Percentiles rank a stretch among this genome's conserved stretches.
These are phyloP conservation scores for Collybia nuda DNA, from an alignment of 768 basidiomycete species.

Conservation along the genomic window DNA sequence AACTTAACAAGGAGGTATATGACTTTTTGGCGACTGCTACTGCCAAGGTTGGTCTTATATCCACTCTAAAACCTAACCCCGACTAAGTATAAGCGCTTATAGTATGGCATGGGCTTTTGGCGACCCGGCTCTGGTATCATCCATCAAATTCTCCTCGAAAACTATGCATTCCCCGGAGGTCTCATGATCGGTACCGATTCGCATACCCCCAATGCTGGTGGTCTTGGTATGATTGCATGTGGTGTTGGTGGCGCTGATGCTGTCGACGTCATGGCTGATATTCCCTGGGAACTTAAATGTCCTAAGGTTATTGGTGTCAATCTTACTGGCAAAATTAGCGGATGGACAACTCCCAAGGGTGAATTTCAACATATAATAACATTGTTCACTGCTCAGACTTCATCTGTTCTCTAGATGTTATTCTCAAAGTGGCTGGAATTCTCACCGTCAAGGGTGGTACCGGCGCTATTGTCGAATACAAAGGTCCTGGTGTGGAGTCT, in stretches of 20 bases:
- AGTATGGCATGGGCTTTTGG: constrained; percentile 99
- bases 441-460: constrained; percentile 99
- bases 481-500: constrained; percentile 91
- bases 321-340: constrained; percentile 89
- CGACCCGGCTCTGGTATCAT: constrained; percentile 99
- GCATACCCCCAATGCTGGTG: constrained; percentile 98
- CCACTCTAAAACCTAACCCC: not conserved
- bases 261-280: constrained; percentile 96
- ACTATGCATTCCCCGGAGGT: constrained; percentile 99
- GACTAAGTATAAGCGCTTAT: not conserved
- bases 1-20: constrained; percentile 98
- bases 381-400: not conserved
- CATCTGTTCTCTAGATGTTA: constrained; percentile 65
- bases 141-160: constrained; percentile 98
- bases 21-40: constrained; percentile 98
- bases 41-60: constrained; percentile 62
- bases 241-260: constrained; percentile 99
- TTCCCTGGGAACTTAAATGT: constrained; percentile 99
- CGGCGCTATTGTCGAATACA: constrained; percentile 98
- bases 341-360: constrained; percentile 99
- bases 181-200: constrained; percentile 99
- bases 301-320: constrained; percentile 99
- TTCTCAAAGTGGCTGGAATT: constrained; percentile 98
- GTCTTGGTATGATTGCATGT: constrained; percentile 98
- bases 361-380: constrained; percentile 10